Conservation (phyloP, 202 grass and related monocot genomes). For the Panicum hallii region DNA sequence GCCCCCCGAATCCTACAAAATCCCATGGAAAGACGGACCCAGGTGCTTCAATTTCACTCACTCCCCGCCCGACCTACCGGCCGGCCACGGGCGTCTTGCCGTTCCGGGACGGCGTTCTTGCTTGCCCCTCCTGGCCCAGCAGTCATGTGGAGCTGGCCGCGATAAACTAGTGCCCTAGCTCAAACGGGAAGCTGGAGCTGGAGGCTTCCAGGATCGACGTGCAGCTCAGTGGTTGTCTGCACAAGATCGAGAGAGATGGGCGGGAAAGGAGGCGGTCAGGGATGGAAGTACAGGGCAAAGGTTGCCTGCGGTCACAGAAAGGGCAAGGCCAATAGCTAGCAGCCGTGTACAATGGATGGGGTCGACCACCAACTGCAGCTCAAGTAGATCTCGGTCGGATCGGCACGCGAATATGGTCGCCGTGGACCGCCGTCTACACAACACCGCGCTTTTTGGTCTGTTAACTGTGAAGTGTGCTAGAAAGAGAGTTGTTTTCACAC, state of each 20-base stretch:
- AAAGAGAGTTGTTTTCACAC: too few species aligned
- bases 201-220: too few species aligned
- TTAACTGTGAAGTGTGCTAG: too few species aligned
- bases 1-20: constrained; percentile 39
- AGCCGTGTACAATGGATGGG: too few species aligned
- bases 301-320: background rate
- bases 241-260: background rate
- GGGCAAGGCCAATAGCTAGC: too few species aligned
- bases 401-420: too few species aligned
- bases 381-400: too few species aligned
- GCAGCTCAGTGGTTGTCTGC: background rate
- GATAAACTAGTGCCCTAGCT: background rate
- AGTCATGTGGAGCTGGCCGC: background rate
- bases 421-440: too few species aligned
- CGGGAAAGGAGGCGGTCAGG: background rate
- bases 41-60: constrained; percentile 19
- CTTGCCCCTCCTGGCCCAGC: background rate
- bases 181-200: background rate
- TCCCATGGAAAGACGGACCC: constrained; percentile 29
- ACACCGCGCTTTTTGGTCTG: too few species aligned
- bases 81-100: constrained; percentile 14
- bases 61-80: background rate
- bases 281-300: too few species aligned
- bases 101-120: constrained; percentile 12
- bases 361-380: too few species aligned